Percentiles rank a stretch among this genome's conserved stretches.
These are phyloP conservation scores for Serpula lacrymans DNA, from an alignment of 768 basidiomycete genomes.

Conservation along the genomic window DNA sequence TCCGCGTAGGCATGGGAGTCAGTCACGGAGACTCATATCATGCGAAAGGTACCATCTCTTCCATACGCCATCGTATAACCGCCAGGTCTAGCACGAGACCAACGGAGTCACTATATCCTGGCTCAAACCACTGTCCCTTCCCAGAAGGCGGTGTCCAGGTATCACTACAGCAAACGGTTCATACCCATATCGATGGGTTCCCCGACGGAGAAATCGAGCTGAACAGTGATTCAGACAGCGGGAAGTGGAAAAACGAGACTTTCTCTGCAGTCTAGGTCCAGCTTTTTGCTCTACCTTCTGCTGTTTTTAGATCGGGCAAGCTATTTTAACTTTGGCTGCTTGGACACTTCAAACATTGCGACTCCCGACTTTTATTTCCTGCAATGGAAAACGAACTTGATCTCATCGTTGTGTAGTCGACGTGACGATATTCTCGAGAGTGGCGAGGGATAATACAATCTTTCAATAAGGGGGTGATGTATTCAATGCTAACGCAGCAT, in stretches of 20 bases:
- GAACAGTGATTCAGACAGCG: not conserved
- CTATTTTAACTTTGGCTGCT: too few species aligned
- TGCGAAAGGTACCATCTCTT: not conserved
- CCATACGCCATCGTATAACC: slow-evolving; percentile 2
- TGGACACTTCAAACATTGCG: too few species aligned
- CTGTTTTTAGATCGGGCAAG: too few species aligned
- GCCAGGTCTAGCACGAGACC: not conserved
- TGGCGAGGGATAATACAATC: too few species aligned
- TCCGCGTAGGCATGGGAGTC: slow-evolving; percentile 20
- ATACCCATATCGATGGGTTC: slow-evolving; percentile 7
- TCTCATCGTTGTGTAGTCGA: too few species aligned
- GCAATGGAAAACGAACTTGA: too few species aligned
- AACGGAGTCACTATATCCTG: not conserved
- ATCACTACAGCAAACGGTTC: slow-evolving; percentile 3
- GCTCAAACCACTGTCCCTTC: slow-evolving; percentile 1
- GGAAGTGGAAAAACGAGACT: not conserved
- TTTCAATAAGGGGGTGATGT: too few species aligned
- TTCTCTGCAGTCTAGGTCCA: slow-evolving; percentile 6
- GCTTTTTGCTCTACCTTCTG: not conserved
- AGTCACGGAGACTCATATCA: slow-evolving; percentile 12
- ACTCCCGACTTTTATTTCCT: too few species aligned
- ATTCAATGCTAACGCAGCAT: too few species aligned
- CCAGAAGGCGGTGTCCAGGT: slow-evolving; percentile 8
- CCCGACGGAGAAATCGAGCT: not conserved
- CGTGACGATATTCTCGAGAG: too few species aligned